phyloP scores from a whole-genome alignment of 371 early-diverging fungal genomes.

The Saksenaea vasiformis region DNA sequence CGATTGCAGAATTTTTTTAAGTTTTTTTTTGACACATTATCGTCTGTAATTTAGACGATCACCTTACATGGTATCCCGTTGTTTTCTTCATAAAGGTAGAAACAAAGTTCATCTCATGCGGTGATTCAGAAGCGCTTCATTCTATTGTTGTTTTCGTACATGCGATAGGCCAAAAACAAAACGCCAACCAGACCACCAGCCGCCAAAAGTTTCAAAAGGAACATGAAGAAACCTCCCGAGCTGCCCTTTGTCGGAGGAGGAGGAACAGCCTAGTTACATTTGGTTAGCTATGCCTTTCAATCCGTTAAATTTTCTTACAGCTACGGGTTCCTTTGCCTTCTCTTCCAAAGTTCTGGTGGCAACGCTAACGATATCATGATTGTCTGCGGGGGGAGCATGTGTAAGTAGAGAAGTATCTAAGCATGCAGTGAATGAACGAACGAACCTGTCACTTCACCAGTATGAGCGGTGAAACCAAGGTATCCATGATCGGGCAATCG shows the following conservation, averaged over 20 bases:
- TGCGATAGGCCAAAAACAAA: constrained; percentile 57
- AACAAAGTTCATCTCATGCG: too few species aligned
- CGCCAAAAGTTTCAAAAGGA: constrained; percentile 57
- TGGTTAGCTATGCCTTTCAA: neutral
- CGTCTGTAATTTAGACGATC: too few species aligned
- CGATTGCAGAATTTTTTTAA: too few species aligned
- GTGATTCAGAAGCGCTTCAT: constrained; percentile 62
- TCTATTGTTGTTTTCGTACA: constrained; percentile 59
- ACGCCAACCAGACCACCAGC: constrained; percentile 59
- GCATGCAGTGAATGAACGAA: constrained; percentile 21
- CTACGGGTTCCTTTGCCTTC: constrained; percentile 29
- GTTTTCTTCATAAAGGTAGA: too few species aligned
- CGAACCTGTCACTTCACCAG: constrained; percentile 84
- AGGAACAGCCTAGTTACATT: constrained; percentile 13
- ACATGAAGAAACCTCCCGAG: constrained; percentile 45
- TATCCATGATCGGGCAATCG: constrained; percentile 75
- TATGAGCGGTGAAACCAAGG: constrained; percentile 89
- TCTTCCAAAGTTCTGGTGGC: constrained; percentile 49
- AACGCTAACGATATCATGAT: constrained; percentile 80
- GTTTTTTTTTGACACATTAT: too few species aligned
- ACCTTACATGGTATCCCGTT: too few species aligned
- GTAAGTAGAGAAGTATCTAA: neutral
- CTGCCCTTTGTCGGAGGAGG: constrained; percentile 23
- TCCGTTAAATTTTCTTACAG: constrained; percentile 11
- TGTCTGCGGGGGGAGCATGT: constrained; percentile 51